These are phyloP conservation scores for Akanthomyces lecanii DNA, from an alignment of 2,329 filamentous ascomycete species.

Conservation along the genomic window DNA sequence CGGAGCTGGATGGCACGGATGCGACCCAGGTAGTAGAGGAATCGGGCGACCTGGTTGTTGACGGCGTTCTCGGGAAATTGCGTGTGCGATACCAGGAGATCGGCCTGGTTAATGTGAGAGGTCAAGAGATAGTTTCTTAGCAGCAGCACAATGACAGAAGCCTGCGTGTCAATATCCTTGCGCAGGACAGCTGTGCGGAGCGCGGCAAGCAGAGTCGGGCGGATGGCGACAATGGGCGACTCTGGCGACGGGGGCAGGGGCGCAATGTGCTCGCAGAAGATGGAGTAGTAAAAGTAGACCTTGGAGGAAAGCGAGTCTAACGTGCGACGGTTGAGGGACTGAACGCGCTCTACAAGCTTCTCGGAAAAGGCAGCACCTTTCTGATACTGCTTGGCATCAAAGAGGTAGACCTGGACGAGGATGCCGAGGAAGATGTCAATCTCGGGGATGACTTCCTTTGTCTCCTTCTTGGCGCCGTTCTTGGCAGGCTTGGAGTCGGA, in stretches of 20 bases:
- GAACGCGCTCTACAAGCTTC: conserved; percentile 77
- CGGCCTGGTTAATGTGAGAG: conserved; percentile 94
- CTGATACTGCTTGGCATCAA: conserved; percentile 77
- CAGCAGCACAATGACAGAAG: conserved; percentile 88
- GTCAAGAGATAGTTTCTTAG: conserved; percentile 95
- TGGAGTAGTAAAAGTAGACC: conserved; percentile 95
- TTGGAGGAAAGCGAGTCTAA: conserved; percentile 90
- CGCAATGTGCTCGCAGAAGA: conserved; percentile 88
- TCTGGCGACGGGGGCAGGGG: conserved; percentile 85
- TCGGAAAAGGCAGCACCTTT: conserved; percentile 81
- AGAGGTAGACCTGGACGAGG: conserved; percentile 79
- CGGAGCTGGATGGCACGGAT: conserved; percentile 94
- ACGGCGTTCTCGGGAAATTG: conserved; percentile 90
- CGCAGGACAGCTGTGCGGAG: conserved; percentile 92
- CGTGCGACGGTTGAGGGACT: conserved; percentile 85
- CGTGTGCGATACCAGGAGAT: conserved; percentile 91
- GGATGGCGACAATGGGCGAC: conserved; percentile 80
- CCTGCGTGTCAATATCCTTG: conserved; percentile 96
- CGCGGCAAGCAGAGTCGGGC: conserved; percentile 79
- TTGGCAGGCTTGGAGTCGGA: conserved; percentile 51
- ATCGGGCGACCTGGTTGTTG: conserved; percentile 97
- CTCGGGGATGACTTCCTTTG: conserved; percentile 78
- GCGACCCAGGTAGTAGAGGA: conserved; percentile 93
- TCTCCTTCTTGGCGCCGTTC: conserved; percentile 59
- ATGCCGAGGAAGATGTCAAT: conserved; percentile 87